A percentile compares a stretch with the other conserved stretches of the same genome.
Conservation (phyloP, 208 protist genomes). For the Strigomonas galati region DNA sequence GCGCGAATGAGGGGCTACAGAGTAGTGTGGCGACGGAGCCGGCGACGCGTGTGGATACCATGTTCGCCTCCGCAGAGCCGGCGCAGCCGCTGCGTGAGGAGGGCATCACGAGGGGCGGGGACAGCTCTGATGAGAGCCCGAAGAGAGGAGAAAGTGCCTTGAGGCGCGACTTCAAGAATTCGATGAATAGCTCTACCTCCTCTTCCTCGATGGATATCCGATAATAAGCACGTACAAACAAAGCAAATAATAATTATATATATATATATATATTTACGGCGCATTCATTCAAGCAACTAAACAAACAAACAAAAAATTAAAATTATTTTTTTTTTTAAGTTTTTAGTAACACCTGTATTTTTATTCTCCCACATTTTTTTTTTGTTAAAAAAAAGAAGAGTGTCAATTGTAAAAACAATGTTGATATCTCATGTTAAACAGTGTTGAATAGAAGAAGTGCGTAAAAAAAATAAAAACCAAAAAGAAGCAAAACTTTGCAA, state of each 20-base stretch:
- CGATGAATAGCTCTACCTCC: slow-evolving; percentile 15
- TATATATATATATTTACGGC: neutral
- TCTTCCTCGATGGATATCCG: slow-evolving; percentile 9
- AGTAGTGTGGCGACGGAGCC: too few species aligned
- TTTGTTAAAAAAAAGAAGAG: neutral
- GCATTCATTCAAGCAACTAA: neutral
- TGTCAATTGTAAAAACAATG: neutral
- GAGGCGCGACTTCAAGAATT: slow-evolving; percentile 17
- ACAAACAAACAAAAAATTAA: neutral
- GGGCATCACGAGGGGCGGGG: slow-evolving; percentile 17
- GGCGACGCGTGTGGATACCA: slow-evolving; percentile 2
- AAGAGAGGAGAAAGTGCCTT: slow-evolving; percentile 20
- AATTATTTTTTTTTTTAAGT: neutral
- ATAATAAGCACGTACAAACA: neutral
- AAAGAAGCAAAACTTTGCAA: too few species aligned
- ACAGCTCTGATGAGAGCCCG: neutral
- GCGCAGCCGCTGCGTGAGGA: slow-evolving; percentile 26
- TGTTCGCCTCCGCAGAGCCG: slow-evolving; percentile 12
- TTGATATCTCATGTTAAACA: neutral
- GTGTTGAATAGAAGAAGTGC: neutral
- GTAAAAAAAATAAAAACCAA: slow-evolving; percentile 4
- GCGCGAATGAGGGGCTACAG: too few species aligned
- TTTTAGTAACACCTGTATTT: neutral
- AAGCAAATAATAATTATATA: neutral
- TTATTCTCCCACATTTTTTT: neutral